These are phyloP conservation scores for Colletotrichum tropicale DNA, from an alignment of 2,329 filamentous ascomycete genomes.

Conservation along the genomic window DNA sequence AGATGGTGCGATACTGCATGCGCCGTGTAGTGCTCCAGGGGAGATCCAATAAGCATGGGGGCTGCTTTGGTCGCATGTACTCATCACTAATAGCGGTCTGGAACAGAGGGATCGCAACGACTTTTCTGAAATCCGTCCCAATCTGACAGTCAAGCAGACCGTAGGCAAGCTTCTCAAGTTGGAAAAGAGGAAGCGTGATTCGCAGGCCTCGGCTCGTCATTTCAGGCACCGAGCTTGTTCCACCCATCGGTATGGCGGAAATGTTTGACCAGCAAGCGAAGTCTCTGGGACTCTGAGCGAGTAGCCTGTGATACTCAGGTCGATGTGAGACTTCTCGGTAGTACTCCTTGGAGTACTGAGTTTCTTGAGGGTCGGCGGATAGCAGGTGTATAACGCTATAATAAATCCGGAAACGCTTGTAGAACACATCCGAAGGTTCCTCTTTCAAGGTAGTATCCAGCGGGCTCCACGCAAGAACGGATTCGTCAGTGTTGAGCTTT, in stretches of 20 bases:
- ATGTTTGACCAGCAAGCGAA: neutral
- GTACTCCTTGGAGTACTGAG: neutral
- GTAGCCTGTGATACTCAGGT: neutral
- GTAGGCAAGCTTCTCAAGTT: neutral
- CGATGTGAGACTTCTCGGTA: neutral
- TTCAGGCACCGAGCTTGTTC: neutral
- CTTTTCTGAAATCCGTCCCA: neutral
- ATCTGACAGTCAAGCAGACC: neutral
- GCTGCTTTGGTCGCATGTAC: neutral
- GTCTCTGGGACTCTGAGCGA: neutral
- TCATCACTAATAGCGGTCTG: neutral
- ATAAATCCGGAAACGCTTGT: neutral
- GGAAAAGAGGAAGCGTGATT: neutral
- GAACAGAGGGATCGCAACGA: neutral
- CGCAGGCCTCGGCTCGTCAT: neutral
- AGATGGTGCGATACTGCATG: neutral
- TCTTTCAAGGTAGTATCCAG: constrained; percentile 16
- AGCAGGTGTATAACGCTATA: neutral
- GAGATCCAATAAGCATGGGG: neutral
- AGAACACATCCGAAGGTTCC: neutral
- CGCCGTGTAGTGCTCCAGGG: neutral
- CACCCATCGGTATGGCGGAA: neutral
- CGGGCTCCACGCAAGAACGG: constrained; percentile 21
- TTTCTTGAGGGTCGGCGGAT: neutral
- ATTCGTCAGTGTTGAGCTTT: constrained; percentile 6